Evolutionary conservation across 2,329 filamentous ascomycete genomes (phyloP).

Genomic region (Thelonectria olida): DNA sequence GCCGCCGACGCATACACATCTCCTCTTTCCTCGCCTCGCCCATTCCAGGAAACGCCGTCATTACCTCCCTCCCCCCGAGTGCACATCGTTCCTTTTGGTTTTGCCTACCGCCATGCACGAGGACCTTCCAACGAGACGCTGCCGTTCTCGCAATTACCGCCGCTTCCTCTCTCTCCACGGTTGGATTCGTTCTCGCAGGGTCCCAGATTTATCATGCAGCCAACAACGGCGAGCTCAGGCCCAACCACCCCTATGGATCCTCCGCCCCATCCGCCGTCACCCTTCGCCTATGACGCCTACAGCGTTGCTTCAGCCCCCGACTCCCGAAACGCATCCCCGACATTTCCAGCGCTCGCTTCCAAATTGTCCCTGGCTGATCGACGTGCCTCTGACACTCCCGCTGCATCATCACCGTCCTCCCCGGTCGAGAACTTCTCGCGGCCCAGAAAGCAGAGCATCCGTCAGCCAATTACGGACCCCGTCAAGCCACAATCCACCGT

Average conservation of each 20-base stretch:
- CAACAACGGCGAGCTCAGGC: constrained; percentile 25
- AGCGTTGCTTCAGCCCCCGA: constrained; percentile 31
- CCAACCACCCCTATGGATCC: constrained; percentile 39
- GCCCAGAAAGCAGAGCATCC: constrained; percentile 63
- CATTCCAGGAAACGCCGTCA: constrained; percentile 27
- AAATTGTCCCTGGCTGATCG: constrained; percentile 47
- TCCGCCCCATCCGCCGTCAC: constrained; percentile 37
- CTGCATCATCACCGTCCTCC: constrained; percentile 52
- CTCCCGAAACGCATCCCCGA: constrained; percentile 43
- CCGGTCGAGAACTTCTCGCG: constrained; percentile 68
- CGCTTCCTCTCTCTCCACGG: constrained; percentile 50
- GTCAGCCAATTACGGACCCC: constrained; percentile 50
- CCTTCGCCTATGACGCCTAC: constrained; percentile 35
- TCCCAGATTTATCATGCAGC: constrained; percentile 40
- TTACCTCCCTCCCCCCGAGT: constrained; percentile 34
- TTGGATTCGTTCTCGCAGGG: constrained; percentile 55
- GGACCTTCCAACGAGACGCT: constrained; percentile 33
- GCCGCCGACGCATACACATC: constrained; percentile 37
- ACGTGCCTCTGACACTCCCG: constrained; percentile 47
- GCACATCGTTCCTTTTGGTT: constrained; percentile 35
- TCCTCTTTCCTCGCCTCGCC: constrained; percentile 36
- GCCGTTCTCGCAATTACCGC: constrained; percentile 43
- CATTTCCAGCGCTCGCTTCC: constrained; percentile 38
- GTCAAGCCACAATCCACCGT: constrained; percentile 43
- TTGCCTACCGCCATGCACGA: constrained; percentile 31